Base-by-base conservation (phyloP, 1,139 yeast genomes). In the Nakaseomyces bracarensis region DNA sequence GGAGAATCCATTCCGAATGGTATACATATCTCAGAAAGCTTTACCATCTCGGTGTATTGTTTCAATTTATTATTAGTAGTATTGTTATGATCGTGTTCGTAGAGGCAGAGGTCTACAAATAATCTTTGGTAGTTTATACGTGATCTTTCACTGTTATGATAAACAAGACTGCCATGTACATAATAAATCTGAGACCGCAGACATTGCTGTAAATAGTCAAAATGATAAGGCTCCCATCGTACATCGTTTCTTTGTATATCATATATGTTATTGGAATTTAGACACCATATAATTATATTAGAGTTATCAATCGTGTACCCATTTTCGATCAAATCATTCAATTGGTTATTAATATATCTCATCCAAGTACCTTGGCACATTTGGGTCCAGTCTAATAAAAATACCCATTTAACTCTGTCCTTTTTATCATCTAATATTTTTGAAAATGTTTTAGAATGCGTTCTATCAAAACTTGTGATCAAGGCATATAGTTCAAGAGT, bases 1-100 rank as follows among this genome's bases (percentile, higher is more conserved):
- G 71, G 66, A 3, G 76, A 62, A 48, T 79, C 86, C 63, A 71
- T 65, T 0, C 72, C 74, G 9, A 49, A 44, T 0, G 81, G 79
- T 1, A 82, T 68, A 27, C 66, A 54, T 14, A 79, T 56, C 14
- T 58, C 58, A 8, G 64, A 63, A 26, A 62, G 54, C 31, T 65
- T 64, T 2, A 62, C 61, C 23, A 66, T 45, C 14, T 49, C 52
- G 2, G 43, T 36, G 22, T 43, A 45, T 10, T 40, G 29, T 3
- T 38, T 21, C 18, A 36, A 15, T 7, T 6, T n/a, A 13, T 21
- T 13, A 11, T 11, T 25, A n/a, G 28, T 21, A 15, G n/a, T n/a
- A 11, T 19, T 10, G 9, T 14, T 14, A 29, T 14, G 14, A 4
- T 14, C 23, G n/a, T 7, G 13, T 16, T 30, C 23, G 3, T 18